phyloP scores from a whole-genome alignment of 768 basidiomycete genomes.

The Russula brevipes region DNA sequence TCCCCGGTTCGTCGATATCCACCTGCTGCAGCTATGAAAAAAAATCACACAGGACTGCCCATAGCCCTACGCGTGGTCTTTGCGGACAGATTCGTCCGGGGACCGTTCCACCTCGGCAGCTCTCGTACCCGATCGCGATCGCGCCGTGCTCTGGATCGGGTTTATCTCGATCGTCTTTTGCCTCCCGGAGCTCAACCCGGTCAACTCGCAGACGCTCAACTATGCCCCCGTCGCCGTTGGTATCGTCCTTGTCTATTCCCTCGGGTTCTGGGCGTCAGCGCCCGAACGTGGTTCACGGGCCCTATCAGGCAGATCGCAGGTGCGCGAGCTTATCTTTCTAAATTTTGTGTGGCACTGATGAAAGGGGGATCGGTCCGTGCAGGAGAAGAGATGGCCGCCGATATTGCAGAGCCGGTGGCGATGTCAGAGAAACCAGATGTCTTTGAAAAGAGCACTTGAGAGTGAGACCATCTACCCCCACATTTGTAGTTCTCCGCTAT shows the following conservation, averaged over 20 bases:
- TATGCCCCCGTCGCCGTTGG: conserved; percentile 74
- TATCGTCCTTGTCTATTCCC: conserved; percentile 58
- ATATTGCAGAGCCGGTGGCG: conserved; percentile 40
- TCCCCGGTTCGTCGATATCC: background rate
- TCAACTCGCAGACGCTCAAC: conserved; percentile 66
- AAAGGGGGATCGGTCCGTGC: background rate
- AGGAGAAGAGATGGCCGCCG: conserved; percentile 49
- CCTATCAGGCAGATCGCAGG: conserved; percentile 57
- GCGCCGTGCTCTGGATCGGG: conserved; percentile 60
- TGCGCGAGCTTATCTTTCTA: background rate
- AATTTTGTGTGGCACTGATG: background rate
- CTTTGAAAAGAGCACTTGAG: background rate
- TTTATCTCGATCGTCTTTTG: conserved; percentile 74
- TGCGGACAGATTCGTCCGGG: conserved; percentile 52
- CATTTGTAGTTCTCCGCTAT: background rate
- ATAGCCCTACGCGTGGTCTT: conserved; percentile 64
- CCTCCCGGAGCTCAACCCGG: conserved; percentile 65
- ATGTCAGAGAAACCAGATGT: conserved; percentile 18
- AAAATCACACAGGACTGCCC: conserved; percentile 47
- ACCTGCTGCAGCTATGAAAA: background rate
- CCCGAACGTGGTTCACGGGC: conserved; percentile 67
- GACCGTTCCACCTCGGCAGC: conserved; percentile 67
- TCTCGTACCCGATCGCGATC: conserved; percentile 57
- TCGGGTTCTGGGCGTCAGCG: conserved; percentile 71
- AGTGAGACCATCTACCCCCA: background rate